Evolutionary conservation across 345 rosid species (phyloP).

Genomic region (Citrus unshiu): DNA sequence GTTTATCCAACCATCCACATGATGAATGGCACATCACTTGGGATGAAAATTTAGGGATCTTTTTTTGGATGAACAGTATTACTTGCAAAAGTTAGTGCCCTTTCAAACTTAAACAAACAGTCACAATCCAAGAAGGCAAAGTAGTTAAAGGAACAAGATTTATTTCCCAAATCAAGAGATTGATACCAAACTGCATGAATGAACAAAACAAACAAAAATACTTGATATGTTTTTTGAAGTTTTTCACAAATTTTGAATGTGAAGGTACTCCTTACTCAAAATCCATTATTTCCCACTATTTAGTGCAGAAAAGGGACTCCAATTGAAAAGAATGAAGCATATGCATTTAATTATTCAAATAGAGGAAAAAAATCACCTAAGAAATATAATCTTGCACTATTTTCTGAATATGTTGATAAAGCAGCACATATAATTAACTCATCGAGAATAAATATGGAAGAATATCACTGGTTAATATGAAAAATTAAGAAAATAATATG

Average conservation of each 20-base stretch:
- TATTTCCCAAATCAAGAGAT: neutral
- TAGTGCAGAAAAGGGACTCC: neutral
- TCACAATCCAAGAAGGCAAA: neutral
- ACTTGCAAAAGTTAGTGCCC: neutral
- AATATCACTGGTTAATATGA: neutral
- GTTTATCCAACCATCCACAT: too few relatives aligned
- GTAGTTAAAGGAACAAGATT: neutral
- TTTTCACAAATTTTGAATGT: neutral
- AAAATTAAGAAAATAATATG: neutral
- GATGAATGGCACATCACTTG: too few relatives aligned
- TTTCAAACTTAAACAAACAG: neutral
- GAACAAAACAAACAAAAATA: neutral
- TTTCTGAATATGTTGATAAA: neutral
- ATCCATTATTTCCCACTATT: neutral
- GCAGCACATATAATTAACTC: neutral
- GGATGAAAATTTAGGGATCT: too few relatives aligned
- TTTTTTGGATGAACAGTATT: neutral
- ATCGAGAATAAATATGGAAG: neutral
- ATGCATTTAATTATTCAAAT: neutral
- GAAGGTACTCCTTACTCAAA: neutral
- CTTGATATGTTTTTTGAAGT: neutral
- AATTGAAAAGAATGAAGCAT: neutral
- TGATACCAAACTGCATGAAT: neutral
- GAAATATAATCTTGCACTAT: neutral
- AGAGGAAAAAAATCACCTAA: neutral